phyloP scores from a whole-genome alignment of 192 early-diverging fungal genomes.

The Cladochytrium replicatum region DNA sequence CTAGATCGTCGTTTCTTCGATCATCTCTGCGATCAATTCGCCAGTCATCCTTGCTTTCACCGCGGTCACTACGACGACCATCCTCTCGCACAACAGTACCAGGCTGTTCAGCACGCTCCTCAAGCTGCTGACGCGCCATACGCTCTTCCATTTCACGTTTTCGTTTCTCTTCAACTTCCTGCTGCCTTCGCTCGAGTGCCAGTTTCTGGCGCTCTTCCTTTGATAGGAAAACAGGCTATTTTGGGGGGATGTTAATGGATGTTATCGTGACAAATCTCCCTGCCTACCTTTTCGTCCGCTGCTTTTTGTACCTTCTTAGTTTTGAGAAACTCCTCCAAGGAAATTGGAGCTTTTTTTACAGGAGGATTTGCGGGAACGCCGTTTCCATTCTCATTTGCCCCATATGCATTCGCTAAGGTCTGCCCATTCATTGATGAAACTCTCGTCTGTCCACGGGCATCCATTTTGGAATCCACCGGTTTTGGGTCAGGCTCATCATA shows the following conservation, averaged over 20 bases:
- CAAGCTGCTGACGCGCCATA: slow-evolving; percentile 33
- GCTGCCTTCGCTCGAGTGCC: slow-evolving; percentile 72
- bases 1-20: no score
- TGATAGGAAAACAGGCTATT: slow-evolving; percentile 67
- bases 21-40: slow-evolving; percentile 2
- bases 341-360: slow-evolving; percentile 53
- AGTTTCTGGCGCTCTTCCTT: slow-evolving; percentile 84
- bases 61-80: slow-evolving; percentile 8
- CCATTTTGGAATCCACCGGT: slow-evolving; percentile 10
- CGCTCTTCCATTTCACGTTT: slow-evolving; percentile 54
- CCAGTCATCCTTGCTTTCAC: slow-evolving; percentile 12
- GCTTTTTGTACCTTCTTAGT: slow-evolving; percentile 57
- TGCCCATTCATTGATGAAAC: no score
- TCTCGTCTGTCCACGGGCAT: no score
- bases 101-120: neutral
- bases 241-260: neutral
- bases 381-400: neutral
- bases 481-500: slow-evolving; percentile 1
- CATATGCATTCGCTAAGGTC: slow-evolving; percentile 6
- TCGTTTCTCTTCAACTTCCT: slow-evolving; percentile 67
- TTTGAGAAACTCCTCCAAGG: slow-evolving; percentile 64
- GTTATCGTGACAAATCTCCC: neutral
- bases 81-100: no score
- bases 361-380: neutral
- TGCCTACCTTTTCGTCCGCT: slow-evolving; percentile 43